Conservation (phyloP, 2,329 filamentous ascomycete species). For the Sporothrix mexicana region DNA sequence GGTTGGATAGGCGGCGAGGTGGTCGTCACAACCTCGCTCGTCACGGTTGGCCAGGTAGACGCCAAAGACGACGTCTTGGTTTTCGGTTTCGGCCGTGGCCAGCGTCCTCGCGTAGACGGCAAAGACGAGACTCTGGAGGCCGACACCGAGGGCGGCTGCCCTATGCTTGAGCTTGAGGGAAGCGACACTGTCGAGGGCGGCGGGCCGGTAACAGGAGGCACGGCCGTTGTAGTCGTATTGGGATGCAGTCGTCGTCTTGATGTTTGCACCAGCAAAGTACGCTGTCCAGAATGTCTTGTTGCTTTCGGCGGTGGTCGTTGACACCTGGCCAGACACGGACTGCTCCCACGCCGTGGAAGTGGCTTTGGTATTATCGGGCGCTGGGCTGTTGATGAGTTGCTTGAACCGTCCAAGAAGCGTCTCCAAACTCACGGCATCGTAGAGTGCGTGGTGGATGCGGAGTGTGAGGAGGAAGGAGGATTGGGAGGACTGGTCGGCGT, state of each 20-base stretch:
- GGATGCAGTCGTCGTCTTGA: too few species aligned
- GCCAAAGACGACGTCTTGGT: slow-evolving; percentile 66
- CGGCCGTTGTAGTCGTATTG: neutral
- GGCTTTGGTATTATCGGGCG: neutral
- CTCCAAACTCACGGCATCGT: slow-evolving; percentile 82
- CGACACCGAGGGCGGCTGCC: slow-evolving; percentile 60
- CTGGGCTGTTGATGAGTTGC: slow-evolving; percentile 36
- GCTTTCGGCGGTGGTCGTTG: slow-evolving; percentile 23
- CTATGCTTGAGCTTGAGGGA: slow-evolving; percentile 49
- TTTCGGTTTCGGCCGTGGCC: neutral
- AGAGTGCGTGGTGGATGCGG: slow-evolving; percentile 82
- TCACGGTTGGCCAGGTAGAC: slow-evolving; percentile 83
- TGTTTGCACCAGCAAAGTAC: slow-evolving; percentile 46
- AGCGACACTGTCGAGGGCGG: slow-evolving; percentile 51
- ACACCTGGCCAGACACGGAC: slow-evolving; percentile 36
- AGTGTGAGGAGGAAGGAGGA: slow-evolving; percentile 52
- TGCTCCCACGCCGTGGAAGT: slow-evolving; percentile 40
- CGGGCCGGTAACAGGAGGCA: slow-evolving; percentile 49
- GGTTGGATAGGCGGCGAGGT: slow-evolving; percentile 66
- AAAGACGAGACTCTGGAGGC: slow-evolving; percentile 76
- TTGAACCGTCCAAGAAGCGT: slow-evolving; percentile 58
- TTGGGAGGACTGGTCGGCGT: neutral
- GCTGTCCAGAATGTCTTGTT: slow-evolving; percentile 50
- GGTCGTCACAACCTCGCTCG: slow-evolving; percentile 42
- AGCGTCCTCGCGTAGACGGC: slow-evolving; percentile 65